Conservation (phyloP, 2,329 filamentous ascomycete genomes). For the Parastagonospora nodorum region DNA sequence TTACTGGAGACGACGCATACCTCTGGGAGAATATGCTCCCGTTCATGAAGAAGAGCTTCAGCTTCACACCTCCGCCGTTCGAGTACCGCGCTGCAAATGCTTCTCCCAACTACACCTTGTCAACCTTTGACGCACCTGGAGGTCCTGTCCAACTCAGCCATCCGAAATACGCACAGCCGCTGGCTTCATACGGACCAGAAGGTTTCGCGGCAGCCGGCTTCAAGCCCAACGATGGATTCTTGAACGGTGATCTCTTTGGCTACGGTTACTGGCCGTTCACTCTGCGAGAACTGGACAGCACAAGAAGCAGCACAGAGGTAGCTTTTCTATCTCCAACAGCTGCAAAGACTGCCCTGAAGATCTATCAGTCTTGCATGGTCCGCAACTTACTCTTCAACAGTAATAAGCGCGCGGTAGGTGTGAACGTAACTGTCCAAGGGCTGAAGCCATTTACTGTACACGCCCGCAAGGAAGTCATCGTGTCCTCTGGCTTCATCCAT, state of each 20-base stretch:
- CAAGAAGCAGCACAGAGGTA: conserved; percentile 4
- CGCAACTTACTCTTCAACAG: conserved; percentile 22
- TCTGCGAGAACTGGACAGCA: conserved; percentile 24
- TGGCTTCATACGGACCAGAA: conserved; percentile 10
- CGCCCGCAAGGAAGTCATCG: conserved; percentile 48
- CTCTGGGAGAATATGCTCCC: conserved; percentile 28
- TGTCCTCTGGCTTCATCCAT: conserved; percentile 50
- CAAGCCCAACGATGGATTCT: conserved; percentile 14
- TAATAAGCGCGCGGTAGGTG: conserved; percentile 26
- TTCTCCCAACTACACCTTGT: conserved; percentile 8
- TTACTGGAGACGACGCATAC: conserved; percentile 30
- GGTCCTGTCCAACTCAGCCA: conserved; percentile 13
- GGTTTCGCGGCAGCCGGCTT: conserved; percentile 9
- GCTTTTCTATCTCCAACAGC: background rate
- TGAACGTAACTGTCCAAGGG: conserved; percentile 32
- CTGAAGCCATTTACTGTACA: conserved; percentile 11
- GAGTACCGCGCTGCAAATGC: conserved; percentile 1
- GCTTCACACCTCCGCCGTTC: conserved; percentile 29
- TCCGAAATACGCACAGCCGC: conserved; percentile 12
- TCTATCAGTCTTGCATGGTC: conserved; percentile 4
- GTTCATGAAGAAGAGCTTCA: conserved; percentile 34
- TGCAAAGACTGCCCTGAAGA: background rate
- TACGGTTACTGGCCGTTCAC: conserved; percentile 25
- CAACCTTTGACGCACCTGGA: conserved; percentile 5
- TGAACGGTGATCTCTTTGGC: conserved; percentile 20